A percentile compares a stretch with the other conserved stretches of the same genome.
phyloP scores from a whole-genome alignment of 192 early-diverging fungal genomes.

The Coemansia guatemalensis region DNA sequence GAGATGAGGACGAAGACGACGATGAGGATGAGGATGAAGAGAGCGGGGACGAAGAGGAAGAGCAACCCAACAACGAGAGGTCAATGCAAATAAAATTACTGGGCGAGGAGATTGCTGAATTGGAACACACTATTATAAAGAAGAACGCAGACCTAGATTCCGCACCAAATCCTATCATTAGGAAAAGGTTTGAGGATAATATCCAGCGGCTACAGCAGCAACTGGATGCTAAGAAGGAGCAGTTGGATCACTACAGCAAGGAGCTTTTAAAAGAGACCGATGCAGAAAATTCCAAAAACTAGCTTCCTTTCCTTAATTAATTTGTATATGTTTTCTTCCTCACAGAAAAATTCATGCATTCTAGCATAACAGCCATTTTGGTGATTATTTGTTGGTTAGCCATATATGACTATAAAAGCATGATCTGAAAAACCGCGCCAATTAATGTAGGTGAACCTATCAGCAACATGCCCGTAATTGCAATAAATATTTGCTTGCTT shows the following conservation, averaged over 20 bases:
- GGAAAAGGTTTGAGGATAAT: conserved; percentile 43
- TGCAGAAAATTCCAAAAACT: too few relatives aligned
- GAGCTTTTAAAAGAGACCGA: conserved; percentile 5
- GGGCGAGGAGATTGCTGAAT: conserved; percentile 42
- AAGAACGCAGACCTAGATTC: conserved; percentile 47
- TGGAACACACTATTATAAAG: conserved; percentile 36
- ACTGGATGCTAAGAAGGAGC: conserved; percentile 30
- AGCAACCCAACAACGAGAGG: conserved; percentile 39
- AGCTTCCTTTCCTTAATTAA: too few relatives aligned
- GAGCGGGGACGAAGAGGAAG: conserved; percentile 25
- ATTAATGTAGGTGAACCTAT: too few relatives aligned
- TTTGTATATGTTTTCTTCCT: too few relatives aligned
- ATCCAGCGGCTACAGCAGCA: conserved; percentile 38
- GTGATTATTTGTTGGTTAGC: too few relatives aligned
- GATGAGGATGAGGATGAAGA: conserved; percentile 29
- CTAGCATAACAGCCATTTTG: too few relatives aligned
- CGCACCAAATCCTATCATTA: conserved; percentile 46
- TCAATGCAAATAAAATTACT: conserved; percentile 41
- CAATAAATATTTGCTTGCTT: too few relatives aligned
- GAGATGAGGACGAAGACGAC: conserved; percentile 31
- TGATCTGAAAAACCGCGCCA: too few relatives aligned
- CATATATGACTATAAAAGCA: too few relatives aligned
- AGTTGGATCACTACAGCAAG: conserved; percentile 24
- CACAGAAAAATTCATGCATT: too few relatives aligned
- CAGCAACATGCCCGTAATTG: too few relatives aligned